Conservation (phyloP, 2,329 filamentous ascomycete species). For the Acarospora socialis region DNA sequence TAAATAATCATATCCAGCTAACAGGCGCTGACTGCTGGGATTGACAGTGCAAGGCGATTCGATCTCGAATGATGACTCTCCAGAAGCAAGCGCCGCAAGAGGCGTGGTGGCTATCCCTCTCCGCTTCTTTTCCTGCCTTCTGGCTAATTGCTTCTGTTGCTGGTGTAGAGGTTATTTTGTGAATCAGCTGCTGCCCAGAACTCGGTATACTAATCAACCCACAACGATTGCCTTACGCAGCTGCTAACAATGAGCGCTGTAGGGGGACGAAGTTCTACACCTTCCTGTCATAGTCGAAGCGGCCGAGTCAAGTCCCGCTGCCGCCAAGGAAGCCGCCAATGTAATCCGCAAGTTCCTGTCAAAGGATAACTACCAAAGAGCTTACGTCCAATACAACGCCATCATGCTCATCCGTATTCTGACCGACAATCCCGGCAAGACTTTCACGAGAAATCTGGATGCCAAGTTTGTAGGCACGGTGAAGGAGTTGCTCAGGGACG, state of each 20-base stretch:
- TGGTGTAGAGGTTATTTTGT: constrained; percentile 12
- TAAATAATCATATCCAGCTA: too few relatives aligned
- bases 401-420: constrained; percentile 92
- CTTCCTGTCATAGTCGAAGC: constrained; percentile 88
- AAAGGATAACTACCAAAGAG: constrained; percentile 49
- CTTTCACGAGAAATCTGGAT: constrained; percentile 84
- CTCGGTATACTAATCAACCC: constrained; percentile 6
- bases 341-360: constrained; percentile 71
- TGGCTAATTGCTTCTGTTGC: constrained; percentile 3
- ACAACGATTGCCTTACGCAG: background rate
- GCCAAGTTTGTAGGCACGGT: constrained; percentile 64
- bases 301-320: constrained; percentile 79
- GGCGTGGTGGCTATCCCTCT: constrained; percentile 12
- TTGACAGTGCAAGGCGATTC: constrained; percentile 9
- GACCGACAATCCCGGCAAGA: constrained; percentile 75
- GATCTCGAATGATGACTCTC: constrained; percentile 12
- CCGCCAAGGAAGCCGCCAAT: constrained; percentile 66
- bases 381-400: constrained; percentile 82
- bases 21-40: constrained; percentile 1
- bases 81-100: constrained; percentile 12
- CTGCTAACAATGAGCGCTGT: constrained; percentile 13
- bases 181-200: constrained; percentile 15
- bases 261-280: constrained; percentile 83
- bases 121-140: too few relatives aligned
- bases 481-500: constrained; percentile 58